Evolutionary conservation across 2,329 filamentous ascomycete species (phyloP).

Genomic region (Reticulascus tulasneorum): DNA sequence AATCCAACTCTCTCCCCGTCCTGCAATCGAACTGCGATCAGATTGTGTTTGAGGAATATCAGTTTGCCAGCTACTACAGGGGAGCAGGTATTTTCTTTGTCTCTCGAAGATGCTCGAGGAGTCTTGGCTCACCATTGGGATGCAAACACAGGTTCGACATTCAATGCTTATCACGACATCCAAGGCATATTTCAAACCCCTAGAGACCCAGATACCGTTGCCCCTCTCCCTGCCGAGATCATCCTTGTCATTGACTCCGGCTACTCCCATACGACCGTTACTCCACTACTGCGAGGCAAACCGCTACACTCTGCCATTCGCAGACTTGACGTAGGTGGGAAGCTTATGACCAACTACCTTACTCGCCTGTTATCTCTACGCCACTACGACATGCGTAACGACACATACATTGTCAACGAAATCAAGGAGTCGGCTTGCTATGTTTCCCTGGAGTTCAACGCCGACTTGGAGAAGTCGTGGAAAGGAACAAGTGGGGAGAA

Average conservation of each 20-base stretch:
- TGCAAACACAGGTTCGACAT: constrained; percentile 68
- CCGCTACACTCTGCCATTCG: constrained; percentile 78
- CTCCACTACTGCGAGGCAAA: constrained; percentile 76
- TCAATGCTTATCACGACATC: constrained; percentile 81
- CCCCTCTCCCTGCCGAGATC: constrained; percentile 64
- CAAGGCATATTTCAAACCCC: constrained; percentile 64
- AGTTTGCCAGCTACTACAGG: constrained; percentile 81
- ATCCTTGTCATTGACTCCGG: constrained; percentile 87
- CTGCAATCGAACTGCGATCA: constrained; percentile 91
- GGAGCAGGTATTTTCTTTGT: constrained; percentile 53
- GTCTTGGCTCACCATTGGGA: too few species aligned
- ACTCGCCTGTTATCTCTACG: constrained; percentile 85
- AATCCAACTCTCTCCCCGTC: constrained; percentile 74
- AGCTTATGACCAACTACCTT: constrained; percentile 87
- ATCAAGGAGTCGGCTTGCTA: constrained; percentile 91
- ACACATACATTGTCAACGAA: constrained; percentile 89
- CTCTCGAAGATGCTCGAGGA: neutral
- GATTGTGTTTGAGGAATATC: constrained; percentile 96
- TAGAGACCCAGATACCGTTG: constrained; percentile 36
- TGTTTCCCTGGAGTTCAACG: constrained; percentile 70
- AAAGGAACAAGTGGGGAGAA: constrained; percentile 65
- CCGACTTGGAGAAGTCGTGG: constrained; percentile 79
- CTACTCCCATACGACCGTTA: constrained; percentile 89
- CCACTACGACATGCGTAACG: constrained; percentile 93
- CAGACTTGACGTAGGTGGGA: constrained; percentile 86